Percentiles rank a stretch among this genome's conserved stretches.
Evolutionary conservation across 2,329 filamentous ascomycete genomes (phyloP).

Genomic region (Cladosporium colombiae): DNA sequence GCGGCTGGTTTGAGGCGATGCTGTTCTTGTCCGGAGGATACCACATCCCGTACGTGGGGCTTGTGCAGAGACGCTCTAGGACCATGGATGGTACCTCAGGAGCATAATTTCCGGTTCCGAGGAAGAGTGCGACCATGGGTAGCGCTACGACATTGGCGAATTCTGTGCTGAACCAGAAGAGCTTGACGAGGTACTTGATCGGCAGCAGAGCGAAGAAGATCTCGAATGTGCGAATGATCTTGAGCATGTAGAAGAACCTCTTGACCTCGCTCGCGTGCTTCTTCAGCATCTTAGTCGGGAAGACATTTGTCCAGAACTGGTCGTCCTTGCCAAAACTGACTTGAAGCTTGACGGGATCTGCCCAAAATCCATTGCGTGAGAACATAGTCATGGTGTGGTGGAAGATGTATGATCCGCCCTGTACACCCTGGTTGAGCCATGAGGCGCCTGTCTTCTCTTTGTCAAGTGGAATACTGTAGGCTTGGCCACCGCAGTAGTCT

Average conservation of each 20-base stretch:
- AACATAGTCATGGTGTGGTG: slow-evolving; percentile 69
- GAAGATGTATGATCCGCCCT: slow-evolving; percentile 66
- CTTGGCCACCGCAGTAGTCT: slow-evolving; percentile 61
- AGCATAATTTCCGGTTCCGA: slow-evolving; percentile 74
- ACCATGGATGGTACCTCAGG: slow-evolving; percentile 70
- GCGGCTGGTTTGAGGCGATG: slow-evolving; percentile 53
- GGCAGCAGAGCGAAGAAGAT: slow-evolving; percentile 60
- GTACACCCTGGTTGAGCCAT: slow-evolving; percentile 65
- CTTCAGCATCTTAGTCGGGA: slow-evolving; percentile 59
- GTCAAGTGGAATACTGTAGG: slow-evolving; percentile 59
- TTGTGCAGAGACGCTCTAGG: slow-evolving; percentile 54
- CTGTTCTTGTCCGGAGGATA: slow-evolving; percentile 53
- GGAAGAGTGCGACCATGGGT: slow-evolving; percentile 71
- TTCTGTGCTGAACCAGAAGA: slow-evolving; percentile 69
- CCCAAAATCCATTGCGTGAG: slow-evolving; percentile 55
- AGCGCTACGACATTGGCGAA: slow-evolving; percentile 72
- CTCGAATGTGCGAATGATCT: slow-evolving; percentile 61
- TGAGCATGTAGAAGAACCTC: slow-evolving; percentile 56
- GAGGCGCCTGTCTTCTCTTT: slow-evolving; percentile 57
- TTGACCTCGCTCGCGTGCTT: slow-evolving; percentile 58
- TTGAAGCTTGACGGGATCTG: slow-evolving; percentile 61
- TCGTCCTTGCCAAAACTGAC: slow-evolving; percentile 65
- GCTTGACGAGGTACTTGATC: slow-evolving; percentile 64
- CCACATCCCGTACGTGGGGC: slow-evolving; percentile 62
- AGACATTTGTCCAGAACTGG: slow-evolving; percentile 67